These are phyloP conservation scores for Colletotrichum echinochloae DNA, from an alignment of 2,329 filamentous ascomycete species.

Conservation along the genomic window DNA sequence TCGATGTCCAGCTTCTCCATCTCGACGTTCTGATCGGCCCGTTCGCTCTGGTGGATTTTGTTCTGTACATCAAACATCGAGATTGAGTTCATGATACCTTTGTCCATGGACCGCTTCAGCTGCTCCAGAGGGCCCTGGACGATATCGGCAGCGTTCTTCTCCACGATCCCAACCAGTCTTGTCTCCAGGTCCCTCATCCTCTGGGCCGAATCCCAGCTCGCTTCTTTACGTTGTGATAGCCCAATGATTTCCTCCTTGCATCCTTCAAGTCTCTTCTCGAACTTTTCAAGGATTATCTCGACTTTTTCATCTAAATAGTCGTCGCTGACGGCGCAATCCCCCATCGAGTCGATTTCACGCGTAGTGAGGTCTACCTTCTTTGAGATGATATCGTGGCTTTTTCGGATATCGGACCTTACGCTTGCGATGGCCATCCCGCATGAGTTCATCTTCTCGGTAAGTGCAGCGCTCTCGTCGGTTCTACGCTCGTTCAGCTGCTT, in stretches of 20 bases:
- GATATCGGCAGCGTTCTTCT: neutral
- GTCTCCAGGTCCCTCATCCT: neutral
- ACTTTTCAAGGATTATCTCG: neutral
- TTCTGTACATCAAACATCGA: neutral
- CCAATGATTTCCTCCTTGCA: neutral
- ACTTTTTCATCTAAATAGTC: neutral
- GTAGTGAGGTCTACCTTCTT: neutral
- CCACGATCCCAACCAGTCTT: neutral
- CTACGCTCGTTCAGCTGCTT: neutral
- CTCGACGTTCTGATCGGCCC: neutral
- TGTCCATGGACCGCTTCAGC: neutral
- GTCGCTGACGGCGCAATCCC: rapidly evolving
- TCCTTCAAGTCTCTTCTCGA: neutral
- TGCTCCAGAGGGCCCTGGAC: neutral
- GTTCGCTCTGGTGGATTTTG: neutral
- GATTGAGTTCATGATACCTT: neutral
- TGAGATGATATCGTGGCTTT: neutral
- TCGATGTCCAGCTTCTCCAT: neutral
- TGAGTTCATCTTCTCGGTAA: neutral
- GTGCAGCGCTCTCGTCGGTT: neutral
- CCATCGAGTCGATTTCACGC: neutral
- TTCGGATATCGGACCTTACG: neutral
- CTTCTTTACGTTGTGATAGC: neutral
- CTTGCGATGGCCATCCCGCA: neutral
- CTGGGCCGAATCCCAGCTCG: too few relatives aligned